phyloP scores from a whole-genome alignment of 768 basidiomycete species.

The Russula olivacea region DNA sequence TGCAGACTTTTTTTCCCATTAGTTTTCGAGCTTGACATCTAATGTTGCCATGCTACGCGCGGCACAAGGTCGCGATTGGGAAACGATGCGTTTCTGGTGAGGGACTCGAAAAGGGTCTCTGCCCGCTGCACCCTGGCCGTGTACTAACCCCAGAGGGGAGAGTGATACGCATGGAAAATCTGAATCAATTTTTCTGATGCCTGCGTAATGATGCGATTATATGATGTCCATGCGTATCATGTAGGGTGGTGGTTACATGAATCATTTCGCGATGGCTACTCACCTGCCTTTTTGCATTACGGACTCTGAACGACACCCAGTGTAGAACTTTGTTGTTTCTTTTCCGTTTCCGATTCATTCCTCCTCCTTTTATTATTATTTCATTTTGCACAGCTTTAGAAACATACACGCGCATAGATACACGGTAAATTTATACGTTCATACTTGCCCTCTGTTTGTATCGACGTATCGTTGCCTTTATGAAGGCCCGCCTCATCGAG shows the following conservation, averaged over 20 bases:
- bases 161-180: neutral
- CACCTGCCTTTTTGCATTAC: neutral
- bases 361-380: too few species aligned
- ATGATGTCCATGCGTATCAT: neutral
- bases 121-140: neutral
- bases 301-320: neutral
- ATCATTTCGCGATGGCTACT: neutral
- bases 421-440: too few species aligned
- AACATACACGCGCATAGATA: too few species aligned
- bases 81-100: constrained; percentile 20
- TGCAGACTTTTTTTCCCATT: neutral
- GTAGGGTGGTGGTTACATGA: neutral
- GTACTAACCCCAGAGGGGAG: neutral
- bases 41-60: constrained; percentile 22
- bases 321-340: neutral
- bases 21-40: constrained; percentile 25
- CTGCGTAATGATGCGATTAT: neutral
- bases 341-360: too few species aligned
- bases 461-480: too few species aligned
- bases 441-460: too few species aligned
- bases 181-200: neutral
- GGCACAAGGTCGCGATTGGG: constrained; percentile 3
- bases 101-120: neutral
- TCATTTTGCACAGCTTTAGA: too few species aligned
- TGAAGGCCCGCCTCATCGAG: too few species aligned